phyloP scores from a whole-genome alignment of 352 stramenopile genomes.

The Phytophthora ramorum region DNA sequence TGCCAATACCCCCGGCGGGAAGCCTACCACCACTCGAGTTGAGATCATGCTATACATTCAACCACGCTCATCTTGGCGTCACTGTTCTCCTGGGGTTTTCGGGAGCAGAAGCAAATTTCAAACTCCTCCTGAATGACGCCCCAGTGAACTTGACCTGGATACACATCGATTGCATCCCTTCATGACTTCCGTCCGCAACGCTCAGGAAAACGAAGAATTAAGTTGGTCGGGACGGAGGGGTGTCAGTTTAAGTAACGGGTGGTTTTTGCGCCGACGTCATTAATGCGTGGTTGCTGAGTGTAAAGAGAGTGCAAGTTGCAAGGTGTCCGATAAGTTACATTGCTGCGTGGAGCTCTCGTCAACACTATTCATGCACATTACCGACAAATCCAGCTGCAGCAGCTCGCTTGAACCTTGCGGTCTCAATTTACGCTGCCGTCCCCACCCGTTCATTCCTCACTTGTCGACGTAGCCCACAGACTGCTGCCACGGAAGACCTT shows the following conservation, averaged over 20 bases:
- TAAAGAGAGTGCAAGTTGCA: constrained; percentile 27
- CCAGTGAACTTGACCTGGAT: constrained; percentile 10
- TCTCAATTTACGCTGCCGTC: not conserved
- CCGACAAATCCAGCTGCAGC: constrained; percentile 8
- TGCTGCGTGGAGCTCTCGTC: constrained; percentile 24
- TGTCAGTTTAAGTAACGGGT: constrained; percentile 25
- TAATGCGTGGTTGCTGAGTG: constrained; percentile 32
- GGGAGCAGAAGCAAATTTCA: constrained; percentile 9
- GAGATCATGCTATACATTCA: constrained; percentile 20
- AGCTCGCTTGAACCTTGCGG: constrained; percentile 8
- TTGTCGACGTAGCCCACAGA: constrained; percentile 12
- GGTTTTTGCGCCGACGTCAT: constrained; percentile 9
- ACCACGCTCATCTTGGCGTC: constrained; percentile 24
- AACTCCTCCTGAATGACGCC: not conserved
- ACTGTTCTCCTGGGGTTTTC: not conserved
- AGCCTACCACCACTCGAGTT: constrained; percentile 2
- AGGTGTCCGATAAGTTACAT: constrained; percentile 18
- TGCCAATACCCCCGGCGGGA: not conserved
- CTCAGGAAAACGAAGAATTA: not conserved
- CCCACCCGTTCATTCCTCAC: constrained; percentile 18
- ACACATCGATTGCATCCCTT: not conserved
- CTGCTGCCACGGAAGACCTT: constrained; percentile 1
- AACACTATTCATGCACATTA: not conserved
- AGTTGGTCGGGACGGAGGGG: not conserved
- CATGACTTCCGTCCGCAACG: constrained; percentile 13